Evolutionary conservation across 73 alveolate species (phyloP), one percentile per base, ranked within the genome.

Genomic region (Loxodes magnus): DNA sequence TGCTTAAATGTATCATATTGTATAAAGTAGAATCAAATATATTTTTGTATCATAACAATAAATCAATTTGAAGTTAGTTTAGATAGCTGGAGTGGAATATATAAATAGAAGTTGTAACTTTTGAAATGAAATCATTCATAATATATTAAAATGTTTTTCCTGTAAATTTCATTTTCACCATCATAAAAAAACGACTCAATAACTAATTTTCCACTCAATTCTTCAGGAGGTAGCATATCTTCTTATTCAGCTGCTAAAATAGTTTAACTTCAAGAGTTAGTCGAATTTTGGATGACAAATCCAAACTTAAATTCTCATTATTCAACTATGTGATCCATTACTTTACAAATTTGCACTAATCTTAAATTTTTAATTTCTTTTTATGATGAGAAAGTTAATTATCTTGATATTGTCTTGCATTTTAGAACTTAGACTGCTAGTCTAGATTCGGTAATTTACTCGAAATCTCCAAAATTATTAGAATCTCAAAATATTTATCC

Each of bases 211-310:
- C 41, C 41, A 9, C 12, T 9, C 9, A 31, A 10, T 9, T 9
- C n/a, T n/a, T 31, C 41, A 31, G 41, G 41, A 9, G 41, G 41
- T 9, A 31, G 41, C 41, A 31, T 31, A 9, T 31, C 41, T 31
- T 31, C 41, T 9, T 9, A 10, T 31, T 31, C n/a, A 31, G 41
- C 41, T 31, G 41, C 41, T 9, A 9, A 31, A 31, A 31, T 31
- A 10, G n/a, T n/a, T 31, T 31, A 10, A 9, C n/a, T n/a, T n/a
- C 41, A 31, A 31, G 41, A 9, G 41, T 31, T 31, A 31, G 9
- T 31, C 12, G 12, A 9, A 31, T 31, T 31, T 9, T 9, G 41
- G n/a, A 31, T 31, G 12, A 31, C 41, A 31, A 31, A 31, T 9
- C 41, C 41, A 31, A 31, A 31, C 41, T 31, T n/a, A 31, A 31